Conservation (phyloP, 192 early-diverging fungal genomes). For the Linnemannia zychae region DNA sequence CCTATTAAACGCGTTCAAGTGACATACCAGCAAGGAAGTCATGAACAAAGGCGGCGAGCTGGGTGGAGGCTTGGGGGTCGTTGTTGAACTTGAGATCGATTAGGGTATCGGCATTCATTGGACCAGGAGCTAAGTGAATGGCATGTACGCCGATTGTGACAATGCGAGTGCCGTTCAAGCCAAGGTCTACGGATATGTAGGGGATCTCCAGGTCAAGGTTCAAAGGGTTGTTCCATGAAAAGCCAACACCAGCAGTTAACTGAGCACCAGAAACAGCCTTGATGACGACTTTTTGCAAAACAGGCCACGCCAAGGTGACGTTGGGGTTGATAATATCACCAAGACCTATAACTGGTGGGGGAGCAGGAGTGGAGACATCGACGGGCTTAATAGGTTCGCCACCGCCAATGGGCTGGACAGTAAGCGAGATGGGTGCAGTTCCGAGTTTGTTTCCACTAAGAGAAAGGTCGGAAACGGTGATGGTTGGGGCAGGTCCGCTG, state of each 20-base stretch:
- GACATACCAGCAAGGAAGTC: constrained; percentile 26
- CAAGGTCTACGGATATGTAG: constrained; percentile 20
- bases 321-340: constrained; percentile 17
- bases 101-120: constrained; percentile 11
- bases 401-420: not conserved
- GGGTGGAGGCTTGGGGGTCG: constrained; percentile 10
- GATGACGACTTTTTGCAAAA: constrained; percentile 21
- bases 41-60: constrained; percentile 19
- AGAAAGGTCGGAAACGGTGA: not conserved
- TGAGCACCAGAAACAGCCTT: constrained; percentile 25
- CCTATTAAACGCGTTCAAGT: not conserved
- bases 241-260: constrained; percentile 27
- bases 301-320: constrained; percentile 15
- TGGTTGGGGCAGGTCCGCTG: constrained; percentile 5
- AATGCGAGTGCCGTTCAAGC: constrained; percentile 23
- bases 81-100: constrained; percentile 31
- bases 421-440: not conserved
- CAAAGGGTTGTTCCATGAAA: constrained; percentile 29
- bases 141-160: constrained; percentile 18
- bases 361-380: constrained; percentile 4
- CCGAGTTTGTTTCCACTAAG: not conserved
- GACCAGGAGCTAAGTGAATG: constrained; percentile 18
- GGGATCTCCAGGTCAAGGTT: constrained; percentile 24
- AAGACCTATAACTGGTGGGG: constrained; percentile 18
- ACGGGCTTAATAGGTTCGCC: not conserved